phyloP scores from a whole-genome alignment of 495 filamentous ascomycete species.

The Hypoxylon fragiforme region DNA sequence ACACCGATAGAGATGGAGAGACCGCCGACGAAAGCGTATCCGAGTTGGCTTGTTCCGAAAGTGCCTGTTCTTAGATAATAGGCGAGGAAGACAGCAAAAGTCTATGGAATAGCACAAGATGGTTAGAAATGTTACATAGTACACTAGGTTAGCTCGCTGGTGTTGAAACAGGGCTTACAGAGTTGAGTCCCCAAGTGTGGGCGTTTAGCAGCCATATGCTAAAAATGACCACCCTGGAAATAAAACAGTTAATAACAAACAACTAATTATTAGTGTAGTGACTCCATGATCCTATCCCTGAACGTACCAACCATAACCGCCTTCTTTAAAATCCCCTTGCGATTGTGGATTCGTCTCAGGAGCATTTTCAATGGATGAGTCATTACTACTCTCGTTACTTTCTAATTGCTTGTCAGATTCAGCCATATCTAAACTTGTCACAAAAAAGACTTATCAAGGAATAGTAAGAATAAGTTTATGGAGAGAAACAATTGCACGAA shows the following conservation, averaged over 20 bases:
- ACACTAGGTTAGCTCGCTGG: background rate
- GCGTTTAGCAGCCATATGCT: slow-evolving; percentile 58
- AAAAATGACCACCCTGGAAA: slow-evolving; percentile 53
- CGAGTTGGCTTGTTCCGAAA: slow-evolving; percentile 60
- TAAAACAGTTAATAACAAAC: slow-evolving; percentile 3
- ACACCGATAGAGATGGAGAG: slow-evolving; percentile 62
- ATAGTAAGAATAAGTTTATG: background rate
- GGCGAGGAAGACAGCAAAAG: slow-evolving; percentile 72
- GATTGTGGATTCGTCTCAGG: slow-evolving; percentile 4
- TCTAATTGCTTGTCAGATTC: slow-evolving; percentile 2
- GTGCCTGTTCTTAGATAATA: slow-evolving; percentile 65
- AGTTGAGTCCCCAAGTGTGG: slow-evolving; percentile 64
- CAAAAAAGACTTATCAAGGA: too few relatives aligned
- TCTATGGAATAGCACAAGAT: slow-evolving; percentile 36
- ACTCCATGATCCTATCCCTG: background rate
- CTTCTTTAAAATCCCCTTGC: slow-evolving; percentile 46
- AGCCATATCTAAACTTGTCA: too few relatives aligned
- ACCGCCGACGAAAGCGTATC: slow-evolving; percentile 75
- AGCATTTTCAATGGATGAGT: slow-evolving; percentile 7
- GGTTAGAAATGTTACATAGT: slow-evolving; percentile 5
- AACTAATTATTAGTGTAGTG: background rate
- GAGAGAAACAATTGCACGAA: background rate
- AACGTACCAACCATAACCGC: slow-evolving; percentile 52
- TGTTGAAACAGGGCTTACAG: slow-evolving; percentile 41
- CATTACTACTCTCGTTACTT: slow-evolving; percentile 7